A percentile compares a stretch with the other conserved stretches of the same genome.
These are phyloP conservation scores for Tilletia setariae DNA, from an alignment of 1,284 basidiomycete species.

Conservation along the genomic window DNA sequence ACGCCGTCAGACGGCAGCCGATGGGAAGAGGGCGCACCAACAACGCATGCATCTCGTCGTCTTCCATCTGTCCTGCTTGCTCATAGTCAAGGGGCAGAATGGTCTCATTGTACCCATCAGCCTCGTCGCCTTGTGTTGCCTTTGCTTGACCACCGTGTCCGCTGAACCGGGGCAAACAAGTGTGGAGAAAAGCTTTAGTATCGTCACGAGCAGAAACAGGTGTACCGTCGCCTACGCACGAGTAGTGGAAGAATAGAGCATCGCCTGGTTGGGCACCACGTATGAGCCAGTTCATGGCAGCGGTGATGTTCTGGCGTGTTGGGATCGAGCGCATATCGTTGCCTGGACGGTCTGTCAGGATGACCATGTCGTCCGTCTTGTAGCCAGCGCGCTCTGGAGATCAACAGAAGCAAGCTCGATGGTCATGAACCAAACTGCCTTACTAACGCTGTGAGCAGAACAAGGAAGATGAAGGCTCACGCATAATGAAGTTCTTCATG, in stretches of 20 bases:
- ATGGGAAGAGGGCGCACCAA: constrained; percentile 51
- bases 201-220: background rate
- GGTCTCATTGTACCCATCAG: constrained; percentile 54
- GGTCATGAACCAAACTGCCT: constrained; percentile 6
- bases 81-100: constrained; percentile 53
- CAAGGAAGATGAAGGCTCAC: constrained; percentile 5
- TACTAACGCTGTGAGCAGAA: background rate
- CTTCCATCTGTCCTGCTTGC: constrained; percentile 49
- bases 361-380: constrained; percentile 53
- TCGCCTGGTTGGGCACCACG: constrained; percentile 47
- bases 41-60: constrained; percentile 53
- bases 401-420: background rate
- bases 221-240: background rate
- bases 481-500: constrained; percentile 48
- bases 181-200: too few species aligned
- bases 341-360: constrained; percentile 46
- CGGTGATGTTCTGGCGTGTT: constrained; percentile 52
- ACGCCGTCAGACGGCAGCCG: constrained; percentile 43
- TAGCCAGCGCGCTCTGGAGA: constrained; percentile 39
- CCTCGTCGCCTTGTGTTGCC: constrained; percentile 50
- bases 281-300: constrained; percentile 54
- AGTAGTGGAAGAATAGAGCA: constrained; percentile 53
- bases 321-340: constrained; percentile 47
- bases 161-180: constrained; percentile 17
- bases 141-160: constrained; percentile 54